A percentile compares a stretch with the other conserved stretches of the same genome.
Conservation (phyloP, 2,329 filamentous ascomycete genomes). For the Elsinoe arachidis region DNA sequence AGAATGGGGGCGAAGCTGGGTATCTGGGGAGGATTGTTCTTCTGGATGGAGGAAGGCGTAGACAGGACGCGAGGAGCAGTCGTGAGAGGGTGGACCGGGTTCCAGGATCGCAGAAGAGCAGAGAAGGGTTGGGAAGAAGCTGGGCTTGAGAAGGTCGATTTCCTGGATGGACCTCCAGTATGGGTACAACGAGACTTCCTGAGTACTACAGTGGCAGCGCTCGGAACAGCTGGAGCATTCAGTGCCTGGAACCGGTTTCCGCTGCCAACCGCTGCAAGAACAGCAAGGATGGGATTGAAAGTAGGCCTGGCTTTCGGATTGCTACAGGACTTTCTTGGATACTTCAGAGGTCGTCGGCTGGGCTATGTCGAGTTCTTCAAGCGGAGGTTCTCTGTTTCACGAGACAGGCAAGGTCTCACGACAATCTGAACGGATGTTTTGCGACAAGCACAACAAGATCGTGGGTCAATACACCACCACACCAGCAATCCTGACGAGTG, state of each 20-base stretch:
- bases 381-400: conserved; percentile 13
- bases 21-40: conserved; percentile 66
- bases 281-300: conserved; percentile 69
- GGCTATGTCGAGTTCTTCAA: conserved; percentile 61
- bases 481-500: too few relatives aligned
- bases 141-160: conserved; percentile 18
- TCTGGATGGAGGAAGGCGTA: conserved; percentile 75
- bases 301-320: conserved; percentile 74
- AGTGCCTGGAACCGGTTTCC: conserved; percentile 79
- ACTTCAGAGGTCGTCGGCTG: conserved; percentile 61
- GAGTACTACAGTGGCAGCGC: conserved; percentile 71
- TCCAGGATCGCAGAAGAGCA: conserved; percentile 30
- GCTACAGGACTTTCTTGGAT: conserved; percentile 64
- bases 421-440: too few relatives aligned
- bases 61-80: conserved; percentile 65
- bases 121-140: conserved; percentile 27
- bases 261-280: conserved; percentile 50
- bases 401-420: background rate
- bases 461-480: too few relatives aligned
- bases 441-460: too few relatives aligned
- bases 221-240: conserved; percentile 78
- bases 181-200: conserved; percentile 56
- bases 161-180: conserved; percentile 19
- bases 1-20: conserved; percentile 63
- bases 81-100: conserved; percentile 33